These are phyloP conservation scores for Lactarius sanguifluus DNA, from an alignment of 768 basidiomycete genomes.

Conservation along the genomic window DNA sequence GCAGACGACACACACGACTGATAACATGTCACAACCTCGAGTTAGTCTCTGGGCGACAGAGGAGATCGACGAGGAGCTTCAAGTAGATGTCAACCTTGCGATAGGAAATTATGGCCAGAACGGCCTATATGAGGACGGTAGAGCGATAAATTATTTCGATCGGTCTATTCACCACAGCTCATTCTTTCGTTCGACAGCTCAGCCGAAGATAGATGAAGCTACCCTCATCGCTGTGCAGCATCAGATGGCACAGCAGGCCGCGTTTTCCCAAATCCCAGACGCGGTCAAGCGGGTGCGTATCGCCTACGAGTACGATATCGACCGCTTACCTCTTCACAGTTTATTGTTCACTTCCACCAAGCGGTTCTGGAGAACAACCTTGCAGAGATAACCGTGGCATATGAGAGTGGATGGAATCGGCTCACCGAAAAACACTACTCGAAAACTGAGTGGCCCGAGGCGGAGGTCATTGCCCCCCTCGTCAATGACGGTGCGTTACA, in stretches of 20 bases:
- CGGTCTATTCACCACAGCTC: neutral
- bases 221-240: slow-evolving; percentile 74
- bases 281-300: slow-evolving; percentile 78
- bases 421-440: slow-evolving; percentile 95
- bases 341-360: slow-evolving; percentile 94
- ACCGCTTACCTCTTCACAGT: slow-evolving; percentile 48
- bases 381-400: slow-evolving; percentile 85
- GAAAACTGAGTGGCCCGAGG: slow-evolving; percentile 96
- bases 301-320: neutral
- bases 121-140: slow-evolving; percentile 67
- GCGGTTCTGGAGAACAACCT: slow-evolving; percentile 91
- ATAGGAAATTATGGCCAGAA: slow-evolving; percentile 70
- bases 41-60: slow-evolving; percentile 75
- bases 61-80: slow-evolving; percentile 74
- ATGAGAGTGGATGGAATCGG: slow-evolving; percentile 97
- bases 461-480: slow-evolving; percentile 90
- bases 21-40: slow-evolving; percentile 61
- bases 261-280: slow-evolving; percentile 82
- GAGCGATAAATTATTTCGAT: slow-evolving; percentile 21
- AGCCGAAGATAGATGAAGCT: slow-evolving; percentile 69
- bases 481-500: slow-evolving; percentile 78
- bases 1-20: neutral
- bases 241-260: slow-evolving; percentile 80
- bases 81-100: slow-evolving; percentile 66
- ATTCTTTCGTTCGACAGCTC: slow-evolving; percentile 34